Base-by-base conservation (phyloP, 805 yeast genomes). In the Millerozyma acaciae region DNA sequence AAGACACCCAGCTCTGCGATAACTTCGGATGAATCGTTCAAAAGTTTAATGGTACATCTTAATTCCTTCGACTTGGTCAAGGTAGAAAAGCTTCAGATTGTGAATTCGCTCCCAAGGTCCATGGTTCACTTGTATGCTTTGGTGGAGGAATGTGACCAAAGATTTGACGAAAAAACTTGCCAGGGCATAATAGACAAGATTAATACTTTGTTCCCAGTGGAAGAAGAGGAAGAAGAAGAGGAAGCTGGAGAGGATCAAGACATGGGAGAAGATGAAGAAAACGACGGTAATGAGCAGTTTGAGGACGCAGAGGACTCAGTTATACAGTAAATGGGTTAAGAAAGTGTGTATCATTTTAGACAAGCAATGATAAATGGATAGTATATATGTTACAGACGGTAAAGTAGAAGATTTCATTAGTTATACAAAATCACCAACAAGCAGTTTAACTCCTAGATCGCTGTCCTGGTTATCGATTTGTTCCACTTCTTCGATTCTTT, bases 71-170 rank as follows among this genome's bases (percentile, higher is more conserved):
- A 70, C 18, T 63, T 90, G 34, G 88, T 82, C 60, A 84, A 86
- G 55, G 79, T 84, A 16, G 98, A 90, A 51, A 77, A 80, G 44
- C 63, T 90, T 25, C 96, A 90, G 59, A 75, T 90, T 24, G 72
- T 89, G 35, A 89, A 90, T 54, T 67, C 79, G 6, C 68, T 86
- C 18, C 98, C 98, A 1, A 66, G 80, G 28, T 76, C 86, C 4
- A 62, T 86, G 68, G 96, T 89, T 8, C 80, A 76, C 22, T 65
- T 90, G 32, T 87, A 78, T 53, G 71, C 93, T 0, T 62, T 90
- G 18, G 78, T 90, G 1, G 98, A 90, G 52, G 97, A 93, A 52
- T 90, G 96, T 57, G 98, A 90, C 45, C 78, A 76, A 40, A 68
- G 98, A 46, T 82, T 88, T 47, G 60, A 64, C n/a, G 85, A 84